These are phyloP conservation scores for Moniliophthora roreri DNA, from an alignment of 1,284 basidiomycete species.

Conservation along the genomic window DNA sequence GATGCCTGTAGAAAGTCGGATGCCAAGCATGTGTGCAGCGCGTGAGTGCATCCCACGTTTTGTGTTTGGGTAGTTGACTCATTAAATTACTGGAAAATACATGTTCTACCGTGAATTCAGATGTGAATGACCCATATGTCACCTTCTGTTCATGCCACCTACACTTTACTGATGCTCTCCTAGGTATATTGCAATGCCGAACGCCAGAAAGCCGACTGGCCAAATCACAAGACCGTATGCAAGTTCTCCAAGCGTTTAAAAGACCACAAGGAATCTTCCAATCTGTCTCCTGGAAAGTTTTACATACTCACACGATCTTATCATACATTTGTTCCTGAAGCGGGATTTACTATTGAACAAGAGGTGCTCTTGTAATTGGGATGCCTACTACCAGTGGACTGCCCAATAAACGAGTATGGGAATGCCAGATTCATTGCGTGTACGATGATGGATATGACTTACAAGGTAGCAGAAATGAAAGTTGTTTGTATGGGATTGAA, in stretches of 20 bases:
- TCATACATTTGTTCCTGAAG: slow-evolving; percentile 11
- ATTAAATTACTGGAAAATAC: no score
- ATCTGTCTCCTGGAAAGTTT: slow-evolving; percentile 12
- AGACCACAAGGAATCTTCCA: neutral
- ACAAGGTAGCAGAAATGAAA: slow-evolving; percentile 7
- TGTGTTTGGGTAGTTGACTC: neutral
- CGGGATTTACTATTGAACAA: slow-evolving; percentile 16
- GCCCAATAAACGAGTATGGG: slow-evolving; percentile 16
- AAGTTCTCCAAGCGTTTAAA: slow-evolving; percentile 13
- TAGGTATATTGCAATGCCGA: slow-evolving; percentile 20
- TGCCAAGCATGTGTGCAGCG: slow-evolving; percentile 10
- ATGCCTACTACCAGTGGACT: slow-evolving; percentile 2
- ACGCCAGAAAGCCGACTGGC: slow-evolving; percentile 20
- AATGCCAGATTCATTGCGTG: slow-evolving; percentile 13
- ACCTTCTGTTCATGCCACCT: neutral
- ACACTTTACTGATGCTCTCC: neutral
- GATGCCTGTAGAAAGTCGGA: slow-evolving; percentile 17
- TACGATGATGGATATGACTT: slow-evolving; percentile 7
- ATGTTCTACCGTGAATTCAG: neutral
- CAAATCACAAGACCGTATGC: slow-evolving; percentile 16
- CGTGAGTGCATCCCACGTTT: slow-evolving; percentile 8
- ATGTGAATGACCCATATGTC: slow-evolving; percentile 1
- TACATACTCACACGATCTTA: slow-evolving; percentile 15
- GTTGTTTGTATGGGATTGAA: slow-evolving; percentile 15
- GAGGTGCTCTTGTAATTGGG: slow-evolving; percentile 15